Conservation (phyloP, 164 flowering plant genomes). For the Umbellularia californica region DNA sequence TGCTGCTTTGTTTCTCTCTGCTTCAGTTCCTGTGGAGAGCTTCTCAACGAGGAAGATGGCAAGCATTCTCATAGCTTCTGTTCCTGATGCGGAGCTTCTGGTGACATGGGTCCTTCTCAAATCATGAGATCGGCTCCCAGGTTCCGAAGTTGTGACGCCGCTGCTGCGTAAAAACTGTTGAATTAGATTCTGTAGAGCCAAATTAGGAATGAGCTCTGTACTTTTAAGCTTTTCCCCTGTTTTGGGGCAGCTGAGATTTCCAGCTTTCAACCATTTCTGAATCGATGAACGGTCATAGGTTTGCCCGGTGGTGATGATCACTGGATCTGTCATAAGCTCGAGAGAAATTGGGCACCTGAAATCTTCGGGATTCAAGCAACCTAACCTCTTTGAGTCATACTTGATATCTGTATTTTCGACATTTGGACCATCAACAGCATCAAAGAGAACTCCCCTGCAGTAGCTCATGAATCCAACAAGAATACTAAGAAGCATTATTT, state of each 20-base stretch:
- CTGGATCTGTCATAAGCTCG: constrained; percentile 82
- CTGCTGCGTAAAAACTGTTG: constrained; percentile 40
- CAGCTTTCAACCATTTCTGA: constrained; percentile 62
- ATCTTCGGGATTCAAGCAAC: constrained; percentile 55
- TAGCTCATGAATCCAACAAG: constrained; percentile 61
- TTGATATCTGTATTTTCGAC: constrained; percentile 1
- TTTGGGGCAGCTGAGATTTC: constrained; percentile 68
- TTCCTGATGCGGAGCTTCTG: constrained; percentile 41
- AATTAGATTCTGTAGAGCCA: constrained; percentile 44
- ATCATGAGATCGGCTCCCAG: constrained; percentile 27
- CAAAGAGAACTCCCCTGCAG: constrained; percentile 51
- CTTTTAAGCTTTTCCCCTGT: constrained; percentile 59
- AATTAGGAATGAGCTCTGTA: constrained; percentile 56
- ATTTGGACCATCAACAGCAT: constrained; percentile 14
- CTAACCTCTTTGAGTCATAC: constrained; percentile 17
- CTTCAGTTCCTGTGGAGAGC: constrained; percentile 32
- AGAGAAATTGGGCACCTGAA: constrained; percentile 79
- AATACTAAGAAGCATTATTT: constrained; percentile 37
- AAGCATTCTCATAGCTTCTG: constrained; percentile 41
- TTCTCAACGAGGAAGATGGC: constrained; percentile 36
- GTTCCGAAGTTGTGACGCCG: constrained; percentile 30
- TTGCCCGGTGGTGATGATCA: constrained; percentile 65
- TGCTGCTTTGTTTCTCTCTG: constrained; percentile 56
- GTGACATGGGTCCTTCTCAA: constrained; percentile 30
- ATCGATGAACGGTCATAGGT: constrained; percentile 78